These are phyloP conservation scores for Plasmodium gallinaceum DNA, from an alignment of 169 alveolate species.

Conservation along the genomic window DNA sequence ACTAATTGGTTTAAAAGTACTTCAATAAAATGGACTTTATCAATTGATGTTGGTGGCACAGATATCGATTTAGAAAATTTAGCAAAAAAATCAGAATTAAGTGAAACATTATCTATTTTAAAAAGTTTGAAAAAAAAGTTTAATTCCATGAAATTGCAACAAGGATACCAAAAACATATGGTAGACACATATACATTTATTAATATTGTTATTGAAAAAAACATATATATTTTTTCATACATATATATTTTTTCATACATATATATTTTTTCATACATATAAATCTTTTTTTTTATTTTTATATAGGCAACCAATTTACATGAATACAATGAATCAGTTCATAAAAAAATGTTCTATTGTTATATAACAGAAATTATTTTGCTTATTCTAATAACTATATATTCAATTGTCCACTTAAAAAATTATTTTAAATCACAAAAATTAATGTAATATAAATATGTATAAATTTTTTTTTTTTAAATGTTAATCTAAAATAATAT, in stretches of 20 bases:
- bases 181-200: constrained; percentile 2
- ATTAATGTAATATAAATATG: constrained; percentile 56
- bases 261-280: constrained; percentile 25
- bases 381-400: constrained; percentile 76
- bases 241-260: background rate
- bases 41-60: constrained; percentile 83
- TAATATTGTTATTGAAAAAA: background rate
- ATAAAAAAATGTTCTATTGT: constrained; percentile 80
- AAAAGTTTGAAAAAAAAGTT: constrained; percentile 30
- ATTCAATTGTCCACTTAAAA: constrained; percentile 83
- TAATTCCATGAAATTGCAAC: constrained; percentile 58
- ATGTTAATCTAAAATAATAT: no score
- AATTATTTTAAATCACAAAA: constrained; percentile 83
- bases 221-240: background rate
- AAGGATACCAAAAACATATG: constrained; percentile 43
- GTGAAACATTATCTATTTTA: constrained; percentile 49
- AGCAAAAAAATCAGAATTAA: constrained; percentile 77
- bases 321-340: constrained; percentile 82
- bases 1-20: constrained; percentile 81
- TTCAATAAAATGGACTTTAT: constrained; percentile 78
- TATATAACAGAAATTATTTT: constrained; percentile 79
- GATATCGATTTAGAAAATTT: constrained; percentile 76
- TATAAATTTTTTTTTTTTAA: no score
- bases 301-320: constrained; percentile 79
- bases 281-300: constrained; percentile 32